Percentiles rank a stretch among this genome's conserved stretches.
These are phyloP conservation scores for Ophiorrhiza pumila DNA, from an alignment of 257 asterid genomes.

Conservation along the genomic window DNA sequence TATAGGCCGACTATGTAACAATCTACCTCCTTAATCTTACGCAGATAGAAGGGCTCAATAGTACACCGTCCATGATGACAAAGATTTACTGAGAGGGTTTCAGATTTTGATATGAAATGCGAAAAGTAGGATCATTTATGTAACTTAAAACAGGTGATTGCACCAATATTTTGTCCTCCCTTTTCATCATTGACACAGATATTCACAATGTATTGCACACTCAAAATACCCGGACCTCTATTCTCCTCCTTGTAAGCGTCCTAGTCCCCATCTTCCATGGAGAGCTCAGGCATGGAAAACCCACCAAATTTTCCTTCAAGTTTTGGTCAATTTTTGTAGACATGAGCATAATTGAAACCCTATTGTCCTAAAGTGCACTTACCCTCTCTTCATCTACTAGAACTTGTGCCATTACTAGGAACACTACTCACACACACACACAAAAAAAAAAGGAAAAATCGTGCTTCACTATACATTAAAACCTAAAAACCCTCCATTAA, in stretches of 20 bases:
- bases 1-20: not conserved
- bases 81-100: not conserved
- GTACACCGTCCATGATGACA: not conserved
- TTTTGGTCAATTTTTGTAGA: not conserved
- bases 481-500: constrained; percentile 3
- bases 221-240: not conserved
- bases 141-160: not conserved
- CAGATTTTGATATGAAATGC: not conserved
- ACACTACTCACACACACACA: not conserved
- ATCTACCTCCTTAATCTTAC: not conserved
- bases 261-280: not conserved
- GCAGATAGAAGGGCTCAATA: not conserved
- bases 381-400: not conserved
- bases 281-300: not conserved
- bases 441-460: not conserved
- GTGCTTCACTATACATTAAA: not conserved
- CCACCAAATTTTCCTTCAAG: not conserved
- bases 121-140: not conserved
- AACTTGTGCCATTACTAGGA: not conserved
- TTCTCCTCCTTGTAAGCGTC: not conserved
- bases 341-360: not conserved
- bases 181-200: not conserved
- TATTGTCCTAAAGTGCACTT: not conserved
- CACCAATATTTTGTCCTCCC: too few relatives aligned
- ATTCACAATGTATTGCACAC: not conserved